Evolutionary conservation across 371 early-diverging fungal species (phyloP).

Genomic region (Mucor circinelloides): DNA sequence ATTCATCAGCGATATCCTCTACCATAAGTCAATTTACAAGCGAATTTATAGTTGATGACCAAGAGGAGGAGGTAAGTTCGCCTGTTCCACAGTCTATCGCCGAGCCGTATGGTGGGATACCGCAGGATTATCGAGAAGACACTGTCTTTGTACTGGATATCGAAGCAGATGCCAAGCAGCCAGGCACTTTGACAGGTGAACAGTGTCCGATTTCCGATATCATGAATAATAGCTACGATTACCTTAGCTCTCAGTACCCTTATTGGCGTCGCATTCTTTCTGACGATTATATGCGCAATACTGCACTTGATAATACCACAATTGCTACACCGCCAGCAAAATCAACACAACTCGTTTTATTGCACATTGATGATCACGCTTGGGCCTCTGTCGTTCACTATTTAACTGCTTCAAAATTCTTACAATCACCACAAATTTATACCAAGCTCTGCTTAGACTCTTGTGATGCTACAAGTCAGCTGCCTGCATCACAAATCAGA

Average conservation of each 20-base stretch:
- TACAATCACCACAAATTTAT: slow-evolving; percentile 16
- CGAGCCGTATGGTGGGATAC: slow-evolving; percentile 20
- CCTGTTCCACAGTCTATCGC: slow-evolving; percentile 14
- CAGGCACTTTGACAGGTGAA: slow-evolving; percentile 33
- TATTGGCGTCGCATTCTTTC: slow-evolving; percentile 38
- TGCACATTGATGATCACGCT: slow-evolving; percentile 37
- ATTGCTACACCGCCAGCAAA: not conserved
- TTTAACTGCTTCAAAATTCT: slow-evolving; percentile 24
- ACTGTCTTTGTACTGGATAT: slow-evolving; percentile 30
- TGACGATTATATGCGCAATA: slow-evolving; percentile 37
- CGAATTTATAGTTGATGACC: slow-evolving; percentile 21
- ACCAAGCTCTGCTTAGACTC: slow-evolving; percentile 23
- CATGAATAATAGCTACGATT: slow-evolving; percentile 25
- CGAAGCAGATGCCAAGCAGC: slow-evolving; percentile 20
- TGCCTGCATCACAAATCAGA: slow-evolving; percentile 18
- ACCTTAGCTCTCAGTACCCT: slow-evolving; percentile 25
- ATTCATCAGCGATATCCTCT: slow-evolving; percentile 2
- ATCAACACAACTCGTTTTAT: slow-evolving; percentile 22
- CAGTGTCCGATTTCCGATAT: slow-evolving; percentile 27
- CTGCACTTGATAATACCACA: slow-evolving; percentile 8
- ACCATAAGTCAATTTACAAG: slow-evolving; percentile 7
- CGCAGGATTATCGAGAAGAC: slow-evolving; percentile 28
- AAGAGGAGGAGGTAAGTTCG: slow-evolving; percentile 17
- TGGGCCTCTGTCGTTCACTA: slow-evolving; percentile 42
- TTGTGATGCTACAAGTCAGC: slow-evolving; percentile 13